Evolutionary conservation across 352 stramenopile species (phyloP).

Genomic region (Phytophthora lateralis): DNA sequence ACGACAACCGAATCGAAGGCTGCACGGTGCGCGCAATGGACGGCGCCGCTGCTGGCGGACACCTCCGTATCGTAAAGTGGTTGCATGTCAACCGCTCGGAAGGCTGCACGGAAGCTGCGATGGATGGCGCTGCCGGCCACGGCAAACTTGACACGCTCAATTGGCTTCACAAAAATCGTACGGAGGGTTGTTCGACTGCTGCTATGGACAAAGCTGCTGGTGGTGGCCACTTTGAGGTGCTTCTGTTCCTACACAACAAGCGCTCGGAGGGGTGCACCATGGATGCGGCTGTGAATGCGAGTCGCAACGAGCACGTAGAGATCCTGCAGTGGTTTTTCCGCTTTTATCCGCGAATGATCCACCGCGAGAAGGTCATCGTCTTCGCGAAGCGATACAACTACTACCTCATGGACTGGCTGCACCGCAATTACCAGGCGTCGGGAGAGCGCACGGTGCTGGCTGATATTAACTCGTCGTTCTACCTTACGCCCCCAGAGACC

Average conservation of each 20-base stretch:
- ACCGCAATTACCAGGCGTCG: conserved; percentile 42
- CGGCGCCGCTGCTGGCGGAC: conserved; percentile 28
- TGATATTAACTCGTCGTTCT: conserved; percentile 47
- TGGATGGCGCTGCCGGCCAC: conserved; percentile 40
- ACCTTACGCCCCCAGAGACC: conserved; percentile 35
- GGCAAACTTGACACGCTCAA: conserved; percentile 36
- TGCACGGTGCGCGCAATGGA: conserved; percentile 41
- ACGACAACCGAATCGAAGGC: conserved; percentile 35
- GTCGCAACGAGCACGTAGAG: conserved; percentile 42
- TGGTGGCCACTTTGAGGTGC: conserved; percentile 43
- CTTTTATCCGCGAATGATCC: conserved; percentile 40
- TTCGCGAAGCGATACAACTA: conserved; percentile 49
- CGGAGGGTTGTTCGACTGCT: conserved; percentile 37
- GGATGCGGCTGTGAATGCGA: conserved; percentile 39
- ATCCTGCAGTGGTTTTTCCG: conserved; percentile 46
- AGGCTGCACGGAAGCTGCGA: conserved; percentile 43
- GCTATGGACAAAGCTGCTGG: conserved; percentile 41
- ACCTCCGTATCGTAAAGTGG: conserved; percentile 39
- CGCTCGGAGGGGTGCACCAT: conserved; percentile 36
- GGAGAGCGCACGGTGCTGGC: conserved; percentile 39
- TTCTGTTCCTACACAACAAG: conserved; percentile 44
- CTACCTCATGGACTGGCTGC: conserved; percentile 48
- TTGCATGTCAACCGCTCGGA: conserved; percentile 32
- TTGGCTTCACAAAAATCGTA: conserved; percentile 38
- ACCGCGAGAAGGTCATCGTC: conserved; percentile 46